Percentiles rank a stretch among this genome's conserved stretches.
Conservation (phyloP, 306 rosid genomes). For the Prunus salicina region DNA sequence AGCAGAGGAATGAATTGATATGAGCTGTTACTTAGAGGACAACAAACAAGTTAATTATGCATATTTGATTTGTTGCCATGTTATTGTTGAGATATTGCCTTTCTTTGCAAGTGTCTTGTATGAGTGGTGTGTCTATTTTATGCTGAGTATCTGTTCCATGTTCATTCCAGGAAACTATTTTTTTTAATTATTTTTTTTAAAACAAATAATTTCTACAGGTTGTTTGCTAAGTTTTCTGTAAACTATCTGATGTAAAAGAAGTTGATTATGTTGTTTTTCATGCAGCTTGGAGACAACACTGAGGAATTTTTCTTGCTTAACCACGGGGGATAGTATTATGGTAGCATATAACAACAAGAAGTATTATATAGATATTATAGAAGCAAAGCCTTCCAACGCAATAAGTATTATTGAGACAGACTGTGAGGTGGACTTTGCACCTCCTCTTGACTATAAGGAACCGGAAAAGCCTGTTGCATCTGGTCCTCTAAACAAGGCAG, state of each 20-base stretch:
- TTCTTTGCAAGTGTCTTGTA: not conserved
- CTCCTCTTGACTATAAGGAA: constrained; percentile 97
- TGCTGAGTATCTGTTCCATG: not conserved
- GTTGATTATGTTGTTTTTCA: not conserved
- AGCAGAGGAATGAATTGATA: not conserved
- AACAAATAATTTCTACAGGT: not conserved
- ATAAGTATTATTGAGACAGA: constrained; percentile 96
- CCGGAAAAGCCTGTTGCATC: constrained; percentile 66
- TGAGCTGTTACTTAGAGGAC: not conserved
- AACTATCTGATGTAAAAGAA: not conserved
- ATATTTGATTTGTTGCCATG: not conserved
- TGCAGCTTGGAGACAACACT: constrained; percentile 90
- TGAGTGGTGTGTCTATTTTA: not conserved
- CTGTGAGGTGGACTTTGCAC: constrained; percentile 99
- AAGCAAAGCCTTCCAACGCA: constrained; percentile 82
- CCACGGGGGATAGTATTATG: constrained; percentile 96
- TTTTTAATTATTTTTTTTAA: not conserved
- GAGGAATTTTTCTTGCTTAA: constrained; percentile 92
- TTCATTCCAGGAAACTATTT: not conserved
- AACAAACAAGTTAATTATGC: not conserved
- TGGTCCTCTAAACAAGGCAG: constrained; percentile 49
- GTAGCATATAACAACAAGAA: constrained; percentile 96
- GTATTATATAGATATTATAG: constrained; percentile 89
- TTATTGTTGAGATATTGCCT: not conserved
- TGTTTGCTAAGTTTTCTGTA: not conserved